Base-by-base conservation (phyloP, 106 monocot species). In the Xerophyta viscosa region DNA sequence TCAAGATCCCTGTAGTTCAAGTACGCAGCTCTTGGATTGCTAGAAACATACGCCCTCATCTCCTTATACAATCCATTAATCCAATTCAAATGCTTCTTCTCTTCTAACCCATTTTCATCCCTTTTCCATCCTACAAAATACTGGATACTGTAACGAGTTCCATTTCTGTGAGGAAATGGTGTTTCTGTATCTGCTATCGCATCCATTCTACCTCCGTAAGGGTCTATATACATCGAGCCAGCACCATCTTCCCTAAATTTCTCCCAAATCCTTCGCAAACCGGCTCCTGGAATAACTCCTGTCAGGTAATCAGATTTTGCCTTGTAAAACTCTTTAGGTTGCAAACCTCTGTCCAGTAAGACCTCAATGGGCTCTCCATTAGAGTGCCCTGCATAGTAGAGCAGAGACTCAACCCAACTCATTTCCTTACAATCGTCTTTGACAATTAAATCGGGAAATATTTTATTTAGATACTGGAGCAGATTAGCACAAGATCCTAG, bases 111-210 rank as follows among this genome's bases (percentile, higher is more conserved):
- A 13, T 10, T 23, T 4, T 58, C 64, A 15, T 3, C 6, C 57
- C 14, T 24, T n/a, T n/a, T 17, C 66, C 74, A 75, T 0, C 6
- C 22, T 10, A 48, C 52, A 1, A 71, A 4, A 13, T 71, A 71
- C 41, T 62, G 62, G 10, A 78, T 52, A 13, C 57, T 48, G 27
- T 67, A 78, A 10, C 63, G 5, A 4, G 36, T 71, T 37, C 67
- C 72, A 0, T 57, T 29, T 29, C 78, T 57, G 2, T 78, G 72
- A 0, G 78, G 78, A 29, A 68, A 78, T 0, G 78, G 63, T 4
- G 49, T 61, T 10, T 8, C 61, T 0, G 54, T 9, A 19, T 66
- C 66, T 3, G 37, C 0, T 2, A 61, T 41, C 27, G 25, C 53
- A 20, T 43, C 12, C 65, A 66, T 60, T 8, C 29, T 45, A 5